phyloP scores from a whole-genome alignment of 2,329 filamentous ascomycete species.

The Acrocalymma vagum region DNA sequence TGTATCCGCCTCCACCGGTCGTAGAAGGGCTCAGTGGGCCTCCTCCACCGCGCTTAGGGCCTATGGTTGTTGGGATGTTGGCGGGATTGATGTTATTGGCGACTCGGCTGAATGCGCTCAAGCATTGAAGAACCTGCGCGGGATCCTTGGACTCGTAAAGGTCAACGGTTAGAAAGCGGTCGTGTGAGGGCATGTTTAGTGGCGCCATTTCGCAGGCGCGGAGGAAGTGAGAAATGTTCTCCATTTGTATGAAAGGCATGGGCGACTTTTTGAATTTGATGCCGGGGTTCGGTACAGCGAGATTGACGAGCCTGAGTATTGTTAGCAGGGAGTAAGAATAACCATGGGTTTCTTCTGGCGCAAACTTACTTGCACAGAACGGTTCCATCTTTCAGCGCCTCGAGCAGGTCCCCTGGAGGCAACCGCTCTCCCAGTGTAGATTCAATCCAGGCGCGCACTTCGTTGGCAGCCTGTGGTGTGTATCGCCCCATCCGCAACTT shows the following conservation, averaged over 20 bases:
- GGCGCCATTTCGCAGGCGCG: slow-evolving; percentile 85
- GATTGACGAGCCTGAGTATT: slow-evolving; percentile 75
- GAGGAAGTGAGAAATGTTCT: slow-evolving; percentile 97
- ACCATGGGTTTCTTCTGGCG: neutral
- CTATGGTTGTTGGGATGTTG: slow-evolving; percentile 78
- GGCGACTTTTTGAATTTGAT: slow-evolving; percentile 89
- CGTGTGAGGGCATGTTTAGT: slow-evolving; percentile 88
- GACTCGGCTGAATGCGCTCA: slow-evolving; percentile 88
- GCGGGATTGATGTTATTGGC: slow-evolving; percentile 78
- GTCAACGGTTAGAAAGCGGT: slow-evolving; percentile 96
- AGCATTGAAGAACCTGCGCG: slow-evolving; percentile 91
- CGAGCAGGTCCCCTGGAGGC: slow-evolving; percentile 78
- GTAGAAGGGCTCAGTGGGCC: slow-evolving; percentile 43
- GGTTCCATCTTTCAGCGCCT: slow-evolving; percentile 87
- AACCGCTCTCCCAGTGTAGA: slow-evolving; percentile 77
- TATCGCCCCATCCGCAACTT: slow-evolving; percentile 92
- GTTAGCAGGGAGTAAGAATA: slow-evolving; percentile 10
- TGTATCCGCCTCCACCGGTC: slow-evolving; percentile 32
- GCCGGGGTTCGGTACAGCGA: slow-evolving; percentile 77
- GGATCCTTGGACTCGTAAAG: slow-evolving; percentile 96
- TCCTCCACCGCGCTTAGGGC: slow-evolving; percentile 70
- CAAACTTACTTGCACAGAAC: slow-evolving; percentile 84
- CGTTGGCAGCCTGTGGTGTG: slow-evolving; percentile 87
- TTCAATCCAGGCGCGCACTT: slow-evolving; percentile 88
- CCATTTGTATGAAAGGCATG: slow-evolving; percentile 99